A percentile compares a stretch with the other conserved stretches of the same genome.
These are phyloP conservation scores for Eucalyptus paniculata DNA, from an alignment of 345 rosid species.

Conservation along the genomic window DNA sequence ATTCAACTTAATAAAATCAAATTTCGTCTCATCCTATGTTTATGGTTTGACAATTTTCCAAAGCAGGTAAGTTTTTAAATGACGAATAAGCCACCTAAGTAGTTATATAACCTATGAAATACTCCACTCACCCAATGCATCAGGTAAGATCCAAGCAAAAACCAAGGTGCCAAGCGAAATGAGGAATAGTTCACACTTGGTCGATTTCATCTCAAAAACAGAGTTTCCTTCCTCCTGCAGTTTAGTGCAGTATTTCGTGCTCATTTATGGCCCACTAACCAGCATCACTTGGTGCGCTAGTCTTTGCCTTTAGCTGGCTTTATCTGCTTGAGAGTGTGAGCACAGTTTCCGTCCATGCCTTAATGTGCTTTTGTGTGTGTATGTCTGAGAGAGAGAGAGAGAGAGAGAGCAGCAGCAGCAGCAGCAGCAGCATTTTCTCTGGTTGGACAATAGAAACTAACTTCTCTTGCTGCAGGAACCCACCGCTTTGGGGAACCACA, in stretches of 20 bases:
- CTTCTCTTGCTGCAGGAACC: constrained; percentile 40
- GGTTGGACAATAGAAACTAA: background rate
- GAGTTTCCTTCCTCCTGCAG: background rate
- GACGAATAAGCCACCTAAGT: background rate
- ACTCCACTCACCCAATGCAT: background rate
- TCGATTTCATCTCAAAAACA: background rate
- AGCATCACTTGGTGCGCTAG: background rate
- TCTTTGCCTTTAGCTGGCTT: background rate
- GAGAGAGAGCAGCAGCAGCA: background rate
- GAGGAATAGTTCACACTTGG: background rate
- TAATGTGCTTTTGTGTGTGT: background rate
- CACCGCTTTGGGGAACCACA: constrained; percentile 83
- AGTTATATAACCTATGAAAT: background rate
- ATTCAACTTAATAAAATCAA: background rate
- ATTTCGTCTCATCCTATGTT: background rate
- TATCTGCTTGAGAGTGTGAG: background rate
- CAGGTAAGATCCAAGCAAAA: background rate
- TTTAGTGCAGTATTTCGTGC: background rate
- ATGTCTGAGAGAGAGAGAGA: background rate
- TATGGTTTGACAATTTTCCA: background rate
- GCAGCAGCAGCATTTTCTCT: background rate
- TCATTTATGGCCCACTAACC: background rate
- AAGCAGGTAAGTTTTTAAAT: background rate
- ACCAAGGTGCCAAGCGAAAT: background rate
- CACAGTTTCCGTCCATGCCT: background rate